These are phyloP conservation scores for Echria macrotheca DNA, from an alignment of 495 filamentous ascomycete genomes.

Conservation along the genomic window DNA sequence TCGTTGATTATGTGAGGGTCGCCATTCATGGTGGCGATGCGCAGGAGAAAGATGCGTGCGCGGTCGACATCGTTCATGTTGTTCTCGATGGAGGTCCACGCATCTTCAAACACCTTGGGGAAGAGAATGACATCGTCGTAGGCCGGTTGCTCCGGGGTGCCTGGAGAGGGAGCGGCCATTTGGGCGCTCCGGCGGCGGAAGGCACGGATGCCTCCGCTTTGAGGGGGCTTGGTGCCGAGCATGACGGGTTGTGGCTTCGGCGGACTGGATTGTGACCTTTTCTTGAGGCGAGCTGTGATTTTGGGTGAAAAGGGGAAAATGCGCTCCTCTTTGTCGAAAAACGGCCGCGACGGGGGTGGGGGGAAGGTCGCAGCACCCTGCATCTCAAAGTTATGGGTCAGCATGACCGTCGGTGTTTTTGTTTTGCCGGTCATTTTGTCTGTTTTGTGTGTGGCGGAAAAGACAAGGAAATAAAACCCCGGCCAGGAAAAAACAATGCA, in stretches of 20 bases:
- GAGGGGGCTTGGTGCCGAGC: not conserved
- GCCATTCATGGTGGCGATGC: slow-evolving; percentile 24
- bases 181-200: not conserved
- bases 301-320: slow-evolving; percentile 10
- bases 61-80: slow-evolving; percentile 25
- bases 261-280: slow-evolving; percentile 2
- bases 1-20: slow-evolving; percentile 16
- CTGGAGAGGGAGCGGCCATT: not conserved
- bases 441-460: not conserved
- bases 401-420: slow-evolving; percentile 1
- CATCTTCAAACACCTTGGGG: slow-evolving; percentile 28
- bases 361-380: slow-evolving; percentile 7
- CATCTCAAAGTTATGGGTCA: slow-evolving; percentile 1
- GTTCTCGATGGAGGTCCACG: slow-evolving; percentile 21
- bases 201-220: not conserved
- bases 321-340: slow-evolving; percentile 1
- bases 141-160: not conserved
- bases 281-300: slow-evolving; percentile 5
- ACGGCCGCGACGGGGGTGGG: slow-evolving; percentile 2
- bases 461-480: not conserved
- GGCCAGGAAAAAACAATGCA: not conserved
- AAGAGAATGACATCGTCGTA: slow-evolving; percentile 23
- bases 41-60: slow-evolving; percentile 28
- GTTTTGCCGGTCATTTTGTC: slow-evolving; percentile 5
- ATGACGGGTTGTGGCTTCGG: slow-evolving; percentile 2